These are phyloP conservation scores for Sisymbrium irio DNA, from an alignment of 345 rosid genomes.

Conservation along the genomic window DNA sequence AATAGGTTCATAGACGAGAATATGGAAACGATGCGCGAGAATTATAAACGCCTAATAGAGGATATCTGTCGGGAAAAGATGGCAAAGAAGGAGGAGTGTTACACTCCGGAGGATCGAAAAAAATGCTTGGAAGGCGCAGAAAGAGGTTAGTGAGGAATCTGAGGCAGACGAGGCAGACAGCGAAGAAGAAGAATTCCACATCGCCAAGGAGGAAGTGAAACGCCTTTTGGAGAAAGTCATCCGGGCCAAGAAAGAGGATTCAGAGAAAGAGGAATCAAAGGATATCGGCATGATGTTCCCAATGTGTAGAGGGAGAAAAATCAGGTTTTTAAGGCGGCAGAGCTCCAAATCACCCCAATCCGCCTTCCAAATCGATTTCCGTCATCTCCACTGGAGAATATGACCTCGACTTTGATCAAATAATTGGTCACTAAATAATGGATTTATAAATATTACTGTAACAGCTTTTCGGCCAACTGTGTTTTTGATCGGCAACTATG, in stretches of 20 bases:
- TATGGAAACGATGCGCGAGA: background rate
- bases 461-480: no score
- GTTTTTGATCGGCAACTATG: no score
- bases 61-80: background rate
- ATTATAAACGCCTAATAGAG: background rate
- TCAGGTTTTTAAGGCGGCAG: conserved; percentile 1
- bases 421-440: no score
- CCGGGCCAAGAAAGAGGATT: background rate
- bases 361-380: conserved; percentile 1
- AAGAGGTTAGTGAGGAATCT: conserved; percentile 9
- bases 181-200: background rate
- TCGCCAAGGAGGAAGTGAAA: conserved; percentile 4
- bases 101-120: background rate
- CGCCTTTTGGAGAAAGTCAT: conserved; percentile 8
- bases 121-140: conserved; percentile 8
- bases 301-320: conserved; percentile 5
- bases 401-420: no score
- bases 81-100: background rate
- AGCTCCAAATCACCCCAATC: background rate
- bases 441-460: no score
- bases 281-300: conserved; percentile 3
- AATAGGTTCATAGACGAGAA: no score
- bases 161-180: background rate
- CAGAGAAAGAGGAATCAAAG: background rate
- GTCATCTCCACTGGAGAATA: conserved; percentile 3